Conservation (phyloP, 2,329 filamentous ascomycete genomes). For the Trichoderma atroviride region DNA sequence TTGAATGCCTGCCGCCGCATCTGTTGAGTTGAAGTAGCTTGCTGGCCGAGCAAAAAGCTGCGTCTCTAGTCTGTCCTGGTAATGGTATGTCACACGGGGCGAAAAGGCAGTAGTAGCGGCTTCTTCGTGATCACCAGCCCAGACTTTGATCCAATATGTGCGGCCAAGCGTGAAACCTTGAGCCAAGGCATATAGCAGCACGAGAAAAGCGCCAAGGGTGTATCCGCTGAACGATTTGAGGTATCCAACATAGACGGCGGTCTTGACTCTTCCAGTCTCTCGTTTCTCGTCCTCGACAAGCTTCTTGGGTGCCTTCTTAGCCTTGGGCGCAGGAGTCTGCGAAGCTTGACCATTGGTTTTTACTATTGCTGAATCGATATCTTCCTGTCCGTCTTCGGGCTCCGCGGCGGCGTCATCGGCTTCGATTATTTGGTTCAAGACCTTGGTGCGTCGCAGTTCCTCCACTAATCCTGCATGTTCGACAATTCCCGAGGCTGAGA, state of each 20-base stretch:
- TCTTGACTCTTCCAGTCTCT: conserved; percentile 18
- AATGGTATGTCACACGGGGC: background rate
- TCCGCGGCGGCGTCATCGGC: conserved; percentile 3
- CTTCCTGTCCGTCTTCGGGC: conserved; percentile 1
- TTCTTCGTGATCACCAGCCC: conserved; percentile 2
- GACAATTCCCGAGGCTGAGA: background rate
- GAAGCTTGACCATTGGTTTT: background rate
- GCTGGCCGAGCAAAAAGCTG: background rate
- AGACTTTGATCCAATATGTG: conserved; percentile 18
- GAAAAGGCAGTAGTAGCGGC: background rate
- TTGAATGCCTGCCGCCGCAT: background rate
- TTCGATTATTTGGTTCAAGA: conserved; percentile 9
- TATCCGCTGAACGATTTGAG: conserved; percentile 12
- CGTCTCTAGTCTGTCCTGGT: background rate
- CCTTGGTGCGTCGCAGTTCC: conserved; percentile 6
- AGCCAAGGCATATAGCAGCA: background rate
- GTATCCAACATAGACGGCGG: conserved; percentile 12
- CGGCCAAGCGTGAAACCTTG: conserved; percentile 4
- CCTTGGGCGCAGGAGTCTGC: background rate
- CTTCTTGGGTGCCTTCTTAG: conserved; percentile 7
- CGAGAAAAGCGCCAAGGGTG: conserved; percentile 1
- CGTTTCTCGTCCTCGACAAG: conserved; percentile 21
- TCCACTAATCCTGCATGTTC: conserved; percentile 17
- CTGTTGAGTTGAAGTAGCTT: background rate
- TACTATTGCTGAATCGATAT: background rate